Evolutionary conservation across 306 rosid species (phyloP).

Genomic region (Oemleria cerasiformis): DNA sequence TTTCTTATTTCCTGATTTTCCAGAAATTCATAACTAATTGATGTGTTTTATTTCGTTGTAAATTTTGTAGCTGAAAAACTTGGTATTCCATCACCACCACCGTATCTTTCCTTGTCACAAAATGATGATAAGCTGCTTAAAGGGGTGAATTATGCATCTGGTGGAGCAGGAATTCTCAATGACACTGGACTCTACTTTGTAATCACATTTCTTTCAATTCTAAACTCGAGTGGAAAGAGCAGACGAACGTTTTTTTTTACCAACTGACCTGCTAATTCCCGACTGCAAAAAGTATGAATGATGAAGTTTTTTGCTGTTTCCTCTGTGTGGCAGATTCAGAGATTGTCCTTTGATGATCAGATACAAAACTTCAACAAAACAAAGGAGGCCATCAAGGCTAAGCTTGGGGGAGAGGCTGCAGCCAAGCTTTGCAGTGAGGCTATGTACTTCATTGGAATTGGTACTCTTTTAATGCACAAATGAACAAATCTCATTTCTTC

Average conservation of each 20-base stretch:
- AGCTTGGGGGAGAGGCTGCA: conserved; percentile 50
- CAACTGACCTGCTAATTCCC: too few species aligned
- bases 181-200: conserved; percentile 85
- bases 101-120: conserved; percentile 59
- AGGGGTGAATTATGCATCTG: conserved; percentile 85
- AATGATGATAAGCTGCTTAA: conserved; percentile 54
- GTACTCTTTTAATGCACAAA: conserved; percentile 27
- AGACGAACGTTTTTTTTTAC: too few species aligned
- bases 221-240: too few species aligned
- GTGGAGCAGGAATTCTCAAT: conserved; percentile 90
- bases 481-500: not conserved
- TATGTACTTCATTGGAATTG: conserved; percentile 71
- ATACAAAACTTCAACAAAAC: conserved; percentile 50
- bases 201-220: conserved; percentile 23
- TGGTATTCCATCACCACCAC: conserved; percentile 68
- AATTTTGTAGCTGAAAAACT: conserved; percentile 63
- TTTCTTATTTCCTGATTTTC: not conserved
- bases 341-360: conserved; percentile 76
- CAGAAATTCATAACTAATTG: not conserved
- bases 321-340: conserved; percentile 50
- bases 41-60: not conserved
- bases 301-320: not conserved
- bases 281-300: not conserved
- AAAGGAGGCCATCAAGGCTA: conserved; percentile 41
- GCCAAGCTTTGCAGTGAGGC: conserved; percentile 61